Evolutionary conservation across 208 protist species (phyloP).

Genomic region (Leishmania braziliensis): DNA sequence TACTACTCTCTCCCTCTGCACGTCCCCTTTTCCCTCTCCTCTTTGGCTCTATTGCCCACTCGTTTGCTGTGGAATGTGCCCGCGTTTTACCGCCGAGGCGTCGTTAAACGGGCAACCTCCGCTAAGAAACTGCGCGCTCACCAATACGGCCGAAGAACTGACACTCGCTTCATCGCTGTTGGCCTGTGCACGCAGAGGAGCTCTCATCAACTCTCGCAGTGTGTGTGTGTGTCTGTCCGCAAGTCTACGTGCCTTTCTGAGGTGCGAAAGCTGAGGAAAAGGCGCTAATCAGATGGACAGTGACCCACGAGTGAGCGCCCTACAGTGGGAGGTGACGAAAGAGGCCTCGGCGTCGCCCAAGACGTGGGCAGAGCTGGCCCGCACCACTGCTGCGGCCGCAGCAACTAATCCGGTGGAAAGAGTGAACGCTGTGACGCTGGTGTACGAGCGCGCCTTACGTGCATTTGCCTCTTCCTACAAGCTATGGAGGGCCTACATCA

Average conservation of each 20-base stretch:
- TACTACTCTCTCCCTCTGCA: background rate
- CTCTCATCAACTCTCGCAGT: background rate
- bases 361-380: conserved; percentile 67
- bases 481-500: conserved; percentile 76
- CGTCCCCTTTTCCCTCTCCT: background rate
- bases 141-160: background rate
- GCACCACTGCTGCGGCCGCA: conserved; percentile 20
- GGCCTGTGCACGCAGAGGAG: background rate
- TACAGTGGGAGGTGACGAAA: conserved; percentile 75
- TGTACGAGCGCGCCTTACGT: conserved; percentile 76
- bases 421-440: conserved; percentile 66
- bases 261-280: too few species aligned
- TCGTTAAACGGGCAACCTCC: background rate
- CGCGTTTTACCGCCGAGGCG: background rate
- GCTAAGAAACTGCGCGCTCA: background rate
- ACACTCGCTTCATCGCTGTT: background rate
- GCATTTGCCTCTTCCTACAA: conserved; percentile 82
- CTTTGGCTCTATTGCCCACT: background rate
- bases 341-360: conserved; percentile 43
- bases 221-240: background rate
- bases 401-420: conserved; percentile 32
- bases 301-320: conserved; percentile 42
- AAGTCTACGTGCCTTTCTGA: background rate
- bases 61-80: background rate
- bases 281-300: conserved; percentile 17